Evolutionary conservation across 805 yeast species (phyloP), one percentile per base, ranked within the genome.

Genomic region (Ogataea neopini): DNA sequence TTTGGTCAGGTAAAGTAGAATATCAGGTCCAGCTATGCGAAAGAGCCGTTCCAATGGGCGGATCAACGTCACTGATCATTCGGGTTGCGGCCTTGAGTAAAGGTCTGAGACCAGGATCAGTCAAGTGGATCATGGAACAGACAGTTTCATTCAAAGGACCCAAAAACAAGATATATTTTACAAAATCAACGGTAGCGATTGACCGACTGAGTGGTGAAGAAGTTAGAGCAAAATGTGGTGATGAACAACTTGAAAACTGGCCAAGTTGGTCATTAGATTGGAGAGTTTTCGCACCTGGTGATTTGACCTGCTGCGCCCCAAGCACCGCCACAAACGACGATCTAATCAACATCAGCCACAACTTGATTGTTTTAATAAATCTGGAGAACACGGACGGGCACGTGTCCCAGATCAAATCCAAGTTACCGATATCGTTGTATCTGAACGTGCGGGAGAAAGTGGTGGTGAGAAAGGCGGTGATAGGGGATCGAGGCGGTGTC

Each of bases 1-100:
- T 74, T 2, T 79, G 84, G 84, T 75, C 80, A 0, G 72, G 72
- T 0, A 78, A 78, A 52, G 66, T 77, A 20, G 80, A 78, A 51
- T 79, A 79, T 54, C 69, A 68, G 40, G 80, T 79, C 3, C 59
- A 64, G 38, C 50, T 77, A 18, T 71, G 71, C 1, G 67, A 64
- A 37, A 74, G 70, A 45, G 77, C 74, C 0, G 60, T 79, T 3
- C 76, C 83, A 0, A 48, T 78, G 3, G 82, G 82, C 1, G 67
- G 77, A 1, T 58, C 57, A 3, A 59, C 74, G 9, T 74, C 76
- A 11, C 65, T 79, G 19, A 63, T 65, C 45, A 56, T 78, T 1
- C 52, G 73, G 7, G 65, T 79, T 14, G 69, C 78, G 7, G 83
- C 83, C 0, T 56, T 78, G 11, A 57, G 62, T 23, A 79, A 79